Evolutionary conservation across 139 green algal species (phyloP), one percentile per base, ranked within the genome.

Genomic region (Deuterostichococcus epilithicus): DNA sequence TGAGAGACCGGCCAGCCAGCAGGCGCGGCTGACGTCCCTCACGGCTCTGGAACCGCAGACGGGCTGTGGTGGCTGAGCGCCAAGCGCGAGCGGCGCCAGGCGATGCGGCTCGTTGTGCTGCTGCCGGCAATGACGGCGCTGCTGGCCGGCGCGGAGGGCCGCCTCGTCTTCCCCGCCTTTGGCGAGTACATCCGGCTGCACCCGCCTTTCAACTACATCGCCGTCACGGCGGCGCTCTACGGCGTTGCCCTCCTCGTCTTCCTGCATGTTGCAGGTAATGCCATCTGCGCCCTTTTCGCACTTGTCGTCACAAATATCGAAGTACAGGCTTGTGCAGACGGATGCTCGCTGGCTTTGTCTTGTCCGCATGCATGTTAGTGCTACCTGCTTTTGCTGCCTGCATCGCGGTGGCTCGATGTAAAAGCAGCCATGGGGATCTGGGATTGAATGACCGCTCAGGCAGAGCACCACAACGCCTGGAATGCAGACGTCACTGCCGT

Each of bases 111-210:
- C 66, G n/a, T 90, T 38, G 32, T 88, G 38, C 35, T 89, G 72
- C 68, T 87, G 37, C 37, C 74, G 36, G 75, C 81, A 5, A 38
- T 89, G n/a, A 81, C 76, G 3, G 81, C 86, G 18, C 69, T 89
- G 32, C 69, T 92, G 66, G 83, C 86, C 25, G 94, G 88, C 3
- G 81, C 97, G 26, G 94, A 99, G 86, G 89, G 90, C 10, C 89
- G 93, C 15, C 90, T 99, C 4, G 70, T 99, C 8, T 97, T 98
- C 82, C 80, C 88, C 74, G 88, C 88, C 0, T 98, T 98, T 77
- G 86, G 86, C 0, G 88, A 95, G 81, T 98, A 98, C 89, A 95
- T 99, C 81, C 78, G 86, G 74, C 82, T 98, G 35, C 87, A 84
- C 0, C 79, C 91, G 28, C 94, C 95, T 35, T 97, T 90, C 89